Evolutionary conservation across 176 grass and related monocot species (phyloP).

Genomic region (Musa troglodytarum): DNA sequence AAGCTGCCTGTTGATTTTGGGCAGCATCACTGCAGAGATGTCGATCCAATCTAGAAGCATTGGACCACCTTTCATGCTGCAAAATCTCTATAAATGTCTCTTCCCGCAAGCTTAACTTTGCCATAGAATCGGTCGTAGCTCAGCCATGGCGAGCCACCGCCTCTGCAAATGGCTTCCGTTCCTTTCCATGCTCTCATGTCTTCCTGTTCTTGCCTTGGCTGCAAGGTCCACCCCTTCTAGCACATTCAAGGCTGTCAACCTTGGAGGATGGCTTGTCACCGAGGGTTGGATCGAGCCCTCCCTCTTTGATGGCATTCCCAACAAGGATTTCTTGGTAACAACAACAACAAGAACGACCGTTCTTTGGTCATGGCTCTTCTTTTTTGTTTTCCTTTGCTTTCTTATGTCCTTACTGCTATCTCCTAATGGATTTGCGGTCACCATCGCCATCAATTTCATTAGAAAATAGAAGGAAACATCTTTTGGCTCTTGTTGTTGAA

Average conservation of each 20-base stretch:
- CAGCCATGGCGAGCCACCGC: background rate
- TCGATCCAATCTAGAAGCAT: background rate
- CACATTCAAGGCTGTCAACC: conserved; percentile 42
- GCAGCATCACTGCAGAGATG: background rate
- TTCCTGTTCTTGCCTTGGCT: background rate
- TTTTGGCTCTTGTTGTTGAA: too few relatives aligned
- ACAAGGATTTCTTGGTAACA: conserved; percentile 49
- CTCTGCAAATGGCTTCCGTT: background rate
- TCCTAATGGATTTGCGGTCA: too few relatives aligned
- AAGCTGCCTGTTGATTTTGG: too few relatives aligned
- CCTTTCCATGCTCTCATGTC: background rate
- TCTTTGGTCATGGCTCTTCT: too few relatives aligned
- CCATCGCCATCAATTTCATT: too few relatives aligned
- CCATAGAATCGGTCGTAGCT: too few relatives aligned
- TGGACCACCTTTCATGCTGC: background rate
- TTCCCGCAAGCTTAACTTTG: too few relatives aligned
- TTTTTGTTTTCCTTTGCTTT: too few relatives aligned
- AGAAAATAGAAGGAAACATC: too few relatives aligned
- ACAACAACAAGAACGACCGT: background rate
- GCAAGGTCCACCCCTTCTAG: conserved; percentile 15
- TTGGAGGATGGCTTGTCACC: conserved; percentile 60
- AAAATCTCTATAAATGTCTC: too few relatives aligned
- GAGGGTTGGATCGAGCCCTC: conserved; percentile 69
- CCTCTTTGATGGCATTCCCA: conserved; percentile 56
- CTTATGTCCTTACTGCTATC: too few relatives aligned